Base-by-base conservation (phyloP, 441 rosid genomes). In the Rhodomyrtus psidioides region DNA sequence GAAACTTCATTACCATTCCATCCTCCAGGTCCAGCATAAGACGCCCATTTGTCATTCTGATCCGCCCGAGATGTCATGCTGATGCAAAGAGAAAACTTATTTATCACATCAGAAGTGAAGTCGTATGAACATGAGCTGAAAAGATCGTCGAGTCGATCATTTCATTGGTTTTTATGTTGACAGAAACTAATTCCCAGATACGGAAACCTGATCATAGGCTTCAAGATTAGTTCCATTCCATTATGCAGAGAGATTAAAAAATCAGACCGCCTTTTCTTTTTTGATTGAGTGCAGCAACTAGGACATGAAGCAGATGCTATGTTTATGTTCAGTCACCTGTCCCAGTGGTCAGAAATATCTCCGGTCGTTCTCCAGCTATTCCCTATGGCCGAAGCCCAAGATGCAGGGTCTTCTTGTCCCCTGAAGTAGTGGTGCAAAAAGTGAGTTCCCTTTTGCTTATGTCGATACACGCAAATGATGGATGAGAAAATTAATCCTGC, bases 301-400 rank as follows among this genome's bases (percentile, higher is more conserved):
- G 55, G 34, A 3, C 1, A 26, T 17, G 55, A 17, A 26, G 39
- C 39, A 49, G 34, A 46, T 26, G 28, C n/a, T 49, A 14, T 26
- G 12, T 26, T 14, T 7, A 24, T 81, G 19, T 24, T 26, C 55
- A 49, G 26, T 30, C 89, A 93, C 94, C 93, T 94, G 17, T 84
- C 81, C 94, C 92, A 93, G 14, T 82, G 81, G 82, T 94, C 96
- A 0, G 84, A 17, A 76, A 94, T 94, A 56, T 94, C 94, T 15
- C 89, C 91, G 0, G 95, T 94, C 14, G 96, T 94, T 87, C 96
- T 92, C 96, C 95, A 94, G 56, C 92, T 90, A 89, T 94, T 93
- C n/a, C 94, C 95, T 15, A 90, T 79, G 13, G 54, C 53, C 27
- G 92, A 82, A 53, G 93, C 96, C 96, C 96, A 94, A 46, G 89